These are phyloP conservation scores for Phytophthora hibernalis DNA, from an alignment of 352 stramenopile genomes.

Conservation along the genomic window DNA sequence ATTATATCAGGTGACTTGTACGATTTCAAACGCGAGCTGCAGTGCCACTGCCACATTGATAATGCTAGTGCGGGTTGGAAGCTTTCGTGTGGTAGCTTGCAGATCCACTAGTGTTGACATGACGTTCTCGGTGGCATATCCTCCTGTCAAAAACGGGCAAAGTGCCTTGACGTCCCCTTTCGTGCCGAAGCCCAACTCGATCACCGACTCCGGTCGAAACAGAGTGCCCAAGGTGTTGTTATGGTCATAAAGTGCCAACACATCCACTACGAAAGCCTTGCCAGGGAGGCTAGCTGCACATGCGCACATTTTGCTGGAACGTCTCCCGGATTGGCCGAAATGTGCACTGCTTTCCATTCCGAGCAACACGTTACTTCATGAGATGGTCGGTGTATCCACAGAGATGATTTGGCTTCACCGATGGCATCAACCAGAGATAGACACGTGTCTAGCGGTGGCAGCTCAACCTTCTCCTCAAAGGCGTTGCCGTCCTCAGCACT, in stretches of 20 bases:
- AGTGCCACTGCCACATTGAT: slow-evolving; percentile 53
- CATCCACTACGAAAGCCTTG: slow-evolving; percentile 74
- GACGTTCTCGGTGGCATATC: slow-evolving; percentile 31
- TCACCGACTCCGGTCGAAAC: slow-evolving; percentile 56
- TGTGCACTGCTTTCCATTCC: slow-evolving; percentile 74
- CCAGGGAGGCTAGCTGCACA: slow-evolving; percentile 70
- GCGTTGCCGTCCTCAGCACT: slow-evolving; percentile 26
- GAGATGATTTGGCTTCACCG: slow-evolving; percentile 59
- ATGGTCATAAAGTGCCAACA: slow-evolving; percentile 52
- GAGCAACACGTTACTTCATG: slow-evolving; percentile 47
- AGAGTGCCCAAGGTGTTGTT: slow-evolving; percentile 40
- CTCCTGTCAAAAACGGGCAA: slow-evolving; percentile 46
- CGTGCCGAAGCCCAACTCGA: slow-evolving; percentile 81
- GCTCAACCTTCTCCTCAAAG: slow-evolving; percentile 52
- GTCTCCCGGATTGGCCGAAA: slow-evolving; percentile 18
- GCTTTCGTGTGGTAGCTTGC: slow-evolving; percentile 53
- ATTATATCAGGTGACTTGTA: slow-evolving; percentile 64
- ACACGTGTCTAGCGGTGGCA: slow-evolving; percentile 47
- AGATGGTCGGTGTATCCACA: slow-evolving; percentile 64
- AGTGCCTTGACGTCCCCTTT: slow-evolving; percentile 70
- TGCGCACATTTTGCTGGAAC: slow-evolving; percentile 54
- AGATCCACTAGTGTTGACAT: slow-evolving; percentile 67
- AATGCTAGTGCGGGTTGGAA: slow-evolving; percentile 25
- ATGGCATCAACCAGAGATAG: slow-evolving; percentile 57
- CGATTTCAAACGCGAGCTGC: slow-evolving; percentile 65